These are phyloP conservation scores for Lentinula novae-zelandiae DNA, from an alignment of 1,284 basidiomycete species.

Conservation along the genomic window DNA sequence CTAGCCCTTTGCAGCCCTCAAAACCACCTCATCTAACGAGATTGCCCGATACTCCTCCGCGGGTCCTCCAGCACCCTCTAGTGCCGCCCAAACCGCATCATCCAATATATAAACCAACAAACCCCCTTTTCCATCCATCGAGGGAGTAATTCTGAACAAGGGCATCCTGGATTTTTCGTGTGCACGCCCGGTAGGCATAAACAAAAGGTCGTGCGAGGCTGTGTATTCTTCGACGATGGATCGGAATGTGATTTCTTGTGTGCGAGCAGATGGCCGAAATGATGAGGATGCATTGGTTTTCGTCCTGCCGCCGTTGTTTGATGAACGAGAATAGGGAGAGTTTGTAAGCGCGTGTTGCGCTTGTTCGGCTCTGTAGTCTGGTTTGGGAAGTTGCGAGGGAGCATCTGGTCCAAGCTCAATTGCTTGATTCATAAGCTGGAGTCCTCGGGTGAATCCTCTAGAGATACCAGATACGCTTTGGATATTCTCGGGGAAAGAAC, in stretches of 20 bases:
- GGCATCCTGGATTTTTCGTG: slow-evolving; percentile 84
- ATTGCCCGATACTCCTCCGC: slow-evolving; percentile 61
- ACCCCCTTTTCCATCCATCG: slow-evolving; percentile 80
- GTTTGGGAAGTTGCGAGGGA: slow-evolving; percentile 60
- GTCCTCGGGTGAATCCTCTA: slow-evolving; percentile 78
- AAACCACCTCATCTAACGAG: slow-evolving; percentile 65
- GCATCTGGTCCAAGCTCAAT: slow-evolving; percentile 80
- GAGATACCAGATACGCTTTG: slow-evolving; percentile 61
- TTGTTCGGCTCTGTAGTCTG: slow-evolving; percentile 50
- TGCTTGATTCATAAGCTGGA: slow-evolving; percentile 92
- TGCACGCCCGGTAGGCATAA: slow-evolving; percentile 81
- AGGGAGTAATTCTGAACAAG: slow-evolving; percentile 77
- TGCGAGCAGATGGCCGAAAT: slow-evolving; percentile 43
- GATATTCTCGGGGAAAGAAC: slow-evolving; percentile 68
- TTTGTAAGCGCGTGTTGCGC: slow-evolving; percentile 20
- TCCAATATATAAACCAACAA: slow-evolving; percentile 82
- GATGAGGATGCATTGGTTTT: slow-evolving; percentile 18
- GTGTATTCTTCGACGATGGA: slow-evolving; percentile 88
- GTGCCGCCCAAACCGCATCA: slow-evolving; percentile 81
- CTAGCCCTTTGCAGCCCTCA: slow-evolving; percentile 39
- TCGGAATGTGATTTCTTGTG: slow-evolving; percentile 86
- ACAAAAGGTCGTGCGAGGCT: slow-evolving; percentile 80
- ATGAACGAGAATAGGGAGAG: slow-evolving; percentile 7
- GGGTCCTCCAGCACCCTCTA: slow-evolving; percentile 32
- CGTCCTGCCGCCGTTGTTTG: neutral